These are phyloP conservation scores for Malassezia globosa DNA, from an alignment of 1,284 basidiomycete species.

Conservation along the genomic window DNA sequence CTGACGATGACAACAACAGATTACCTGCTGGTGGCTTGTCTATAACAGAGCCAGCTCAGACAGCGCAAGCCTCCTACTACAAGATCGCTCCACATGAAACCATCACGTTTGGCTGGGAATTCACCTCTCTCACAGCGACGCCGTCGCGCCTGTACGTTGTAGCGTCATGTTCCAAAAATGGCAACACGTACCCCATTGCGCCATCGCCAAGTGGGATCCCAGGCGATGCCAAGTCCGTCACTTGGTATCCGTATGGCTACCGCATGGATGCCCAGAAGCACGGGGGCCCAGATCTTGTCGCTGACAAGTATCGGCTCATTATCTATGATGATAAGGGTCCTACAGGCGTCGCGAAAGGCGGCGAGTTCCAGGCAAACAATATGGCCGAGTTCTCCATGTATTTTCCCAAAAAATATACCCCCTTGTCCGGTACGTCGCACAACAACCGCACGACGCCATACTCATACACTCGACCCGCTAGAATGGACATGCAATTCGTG, in stretches of 20 bases:
- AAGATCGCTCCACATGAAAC: conserved; percentile 39
- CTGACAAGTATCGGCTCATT: conserved; percentile 37
- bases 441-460: too few relatives aligned
- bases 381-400: conserved; percentile 42
- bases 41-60: conserved; percentile 39
- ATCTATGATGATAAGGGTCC: conserved; percentile 41
- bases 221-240: conserved; percentile 33
- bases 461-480: neutral
- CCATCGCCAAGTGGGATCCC: conserved; percentile 26
- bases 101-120: conserved; percentile 46
- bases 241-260: conserved; percentile 42
- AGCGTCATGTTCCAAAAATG: conserved; percentile 39
- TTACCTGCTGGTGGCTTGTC: conserved; percentile 34
- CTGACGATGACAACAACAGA: conserved; percentile 1
- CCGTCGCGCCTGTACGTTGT: conserved; percentile 32
- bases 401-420: conserved; percentile 42
- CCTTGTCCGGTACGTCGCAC: conserved; percentile 31
- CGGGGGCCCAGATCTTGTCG: conserved; percentile 32
- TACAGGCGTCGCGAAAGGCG: conserved; percentile 21
- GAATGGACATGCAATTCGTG: conserved; percentile 16
- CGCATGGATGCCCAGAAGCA: conserved; percentile 23
- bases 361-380: conserved; percentile 36
- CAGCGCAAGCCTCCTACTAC: conserved; percentile 41
- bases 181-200: conserved; percentile 37
- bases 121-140: conserved; percentile 34